These are phyloP conservation scores for Penicillium vulpinum DNA, from an alignment of 2,329 filamentous ascomycete species.

Conservation along the genomic window DNA sequence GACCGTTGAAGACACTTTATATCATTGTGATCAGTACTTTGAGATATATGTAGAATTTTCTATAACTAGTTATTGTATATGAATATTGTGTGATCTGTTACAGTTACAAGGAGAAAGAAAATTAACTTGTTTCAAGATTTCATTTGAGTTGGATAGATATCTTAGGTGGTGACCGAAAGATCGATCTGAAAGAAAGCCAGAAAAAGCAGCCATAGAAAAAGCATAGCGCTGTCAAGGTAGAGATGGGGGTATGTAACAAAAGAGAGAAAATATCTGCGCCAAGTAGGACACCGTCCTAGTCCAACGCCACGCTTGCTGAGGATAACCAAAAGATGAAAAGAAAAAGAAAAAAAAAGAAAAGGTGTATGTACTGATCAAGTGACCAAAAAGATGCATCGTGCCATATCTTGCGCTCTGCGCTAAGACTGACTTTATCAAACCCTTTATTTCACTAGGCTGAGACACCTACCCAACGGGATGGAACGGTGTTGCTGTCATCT, in stretches of 20 bases:
- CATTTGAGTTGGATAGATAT: constrained; percentile 1
- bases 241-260: constrained; percentile 16
- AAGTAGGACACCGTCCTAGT: constrained; percentile 17
- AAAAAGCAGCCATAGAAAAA: background rate
- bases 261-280: constrained; percentile 13
- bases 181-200: constrained; percentile 9
- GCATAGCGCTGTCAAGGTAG: background rate
- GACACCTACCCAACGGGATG: constrained; percentile 25
- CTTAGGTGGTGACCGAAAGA: constrained; percentile 7
- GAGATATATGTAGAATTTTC: too few species aligned
- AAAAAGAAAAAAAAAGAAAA: background rate
- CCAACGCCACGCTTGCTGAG: constrained; percentile 24
- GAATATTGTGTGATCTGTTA: background rate
- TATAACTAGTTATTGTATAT: too few species aligned
- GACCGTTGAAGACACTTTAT: too few species aligned
- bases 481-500: constrained; percentile 23
- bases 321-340: constrained; percentile 4
- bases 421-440: background rate
- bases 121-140: background rate
- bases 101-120: background rate
- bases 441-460: constrained; percentile 13
- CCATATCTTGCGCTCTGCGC: constrained; percentile 16
- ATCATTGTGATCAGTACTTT: background rate
- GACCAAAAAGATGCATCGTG: background rate
- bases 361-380: constrained; percentile 14